phyloP scores from a whole-genome alignment of 495 filamentous ascomycete species.

The Lasiosphaeria miniovina region DNA sequence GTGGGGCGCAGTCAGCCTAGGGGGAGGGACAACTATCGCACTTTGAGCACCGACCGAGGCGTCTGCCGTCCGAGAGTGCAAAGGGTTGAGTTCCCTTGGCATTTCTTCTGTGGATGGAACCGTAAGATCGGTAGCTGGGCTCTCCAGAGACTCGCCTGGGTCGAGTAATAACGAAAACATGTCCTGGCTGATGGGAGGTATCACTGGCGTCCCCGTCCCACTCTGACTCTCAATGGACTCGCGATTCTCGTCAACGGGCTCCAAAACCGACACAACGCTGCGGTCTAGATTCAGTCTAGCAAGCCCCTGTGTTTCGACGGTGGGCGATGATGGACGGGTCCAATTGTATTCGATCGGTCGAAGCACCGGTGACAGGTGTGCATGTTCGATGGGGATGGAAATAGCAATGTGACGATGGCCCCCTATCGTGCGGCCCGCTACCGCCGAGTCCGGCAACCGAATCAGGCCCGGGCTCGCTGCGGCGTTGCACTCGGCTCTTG shows the following conservation, averaged over 20 bases:
- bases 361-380: constrained; percentile 9
- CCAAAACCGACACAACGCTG: not conserved
- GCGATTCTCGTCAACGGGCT: constrained; percentile 21
- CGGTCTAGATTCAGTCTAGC: not conserved
- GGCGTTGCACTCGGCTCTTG: not conserved
- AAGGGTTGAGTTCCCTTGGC: not conserved
- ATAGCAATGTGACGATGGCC: constrained; percentile 52
- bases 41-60: constrained; percentile 17
- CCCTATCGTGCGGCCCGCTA: constrained; percentile 37
- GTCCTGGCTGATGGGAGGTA: constrained; percentile 3
- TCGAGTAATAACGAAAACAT: not conserved
- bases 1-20: constrained; percentile 16
- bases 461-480: constrained; percentile 25
- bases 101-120: not conserved
- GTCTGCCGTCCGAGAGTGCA: not conserved
- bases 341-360: too few species aligned
- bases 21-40: constrained; percentile 4
- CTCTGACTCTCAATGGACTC: constrained; percentile 16
- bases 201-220: not conserved
- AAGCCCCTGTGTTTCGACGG: too few species aligned
- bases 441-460: constrained; percentile 45
- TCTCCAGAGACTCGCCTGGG: constrained; percentile 10
- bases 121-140: not conserved
- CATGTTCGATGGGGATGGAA: constrained; percentile 44
- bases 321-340: too few species aligned